Conservation (phyloP, 768 basidiomycete species). For the Hypholoma sublateritium region DNA sequence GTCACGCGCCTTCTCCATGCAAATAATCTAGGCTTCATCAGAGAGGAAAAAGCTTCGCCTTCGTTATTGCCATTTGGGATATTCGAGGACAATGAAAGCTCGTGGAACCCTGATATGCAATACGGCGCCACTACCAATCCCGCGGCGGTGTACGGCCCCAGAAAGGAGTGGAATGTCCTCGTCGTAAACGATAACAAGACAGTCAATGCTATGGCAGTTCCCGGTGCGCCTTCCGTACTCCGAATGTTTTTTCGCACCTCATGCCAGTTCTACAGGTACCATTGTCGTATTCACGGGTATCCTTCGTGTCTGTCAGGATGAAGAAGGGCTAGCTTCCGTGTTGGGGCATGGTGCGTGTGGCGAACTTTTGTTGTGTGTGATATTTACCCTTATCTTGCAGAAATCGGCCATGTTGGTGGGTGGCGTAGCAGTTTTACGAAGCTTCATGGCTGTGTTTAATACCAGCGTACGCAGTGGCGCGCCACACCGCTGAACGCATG, state of each 20-base stretch:
- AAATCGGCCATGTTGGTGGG: constrained; percentile 67
- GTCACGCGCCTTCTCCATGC: constrained; percentile 67
- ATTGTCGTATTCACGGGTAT: constrained; percentile 92
- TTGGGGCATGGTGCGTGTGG: constrained; percentile 70
- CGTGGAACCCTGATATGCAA: constrained; percentile 35
- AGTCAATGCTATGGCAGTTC: constrained; percentile 77
- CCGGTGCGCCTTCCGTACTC: constrained; percentile 42
- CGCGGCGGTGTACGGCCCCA: constrained; percentile 28
- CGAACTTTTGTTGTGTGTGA: neutral
- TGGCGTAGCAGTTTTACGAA: no score
- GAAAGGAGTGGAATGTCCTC: constrained; percentile 63
- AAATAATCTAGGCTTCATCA: constrained; percentile 68
- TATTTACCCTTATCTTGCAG: constrained; percentile 33
- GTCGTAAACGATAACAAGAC: constrained; percentile 73
- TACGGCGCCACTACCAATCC: constrained; percentile 20
- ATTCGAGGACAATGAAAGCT: constrained; percentile 16
- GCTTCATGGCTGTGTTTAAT: no score
- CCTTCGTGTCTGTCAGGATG: constrained; percentile 71
- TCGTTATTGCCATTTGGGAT: constrained; percentile 22
- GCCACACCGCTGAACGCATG: constrained; percentile 54
- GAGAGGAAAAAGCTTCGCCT: constrained; percentile 23
- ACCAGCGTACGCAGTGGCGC: constrained; percentile 23
- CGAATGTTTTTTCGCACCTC: neutral
- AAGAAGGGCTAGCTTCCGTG: constrained; percentile 82
- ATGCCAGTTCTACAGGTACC: constrained; percentile 41